These are phyloP conservation scores for Fistulinella staudtii DNA, from an alignment of 1,284 basidiomycete genomes.

Conservation along the genomic window DNA sequence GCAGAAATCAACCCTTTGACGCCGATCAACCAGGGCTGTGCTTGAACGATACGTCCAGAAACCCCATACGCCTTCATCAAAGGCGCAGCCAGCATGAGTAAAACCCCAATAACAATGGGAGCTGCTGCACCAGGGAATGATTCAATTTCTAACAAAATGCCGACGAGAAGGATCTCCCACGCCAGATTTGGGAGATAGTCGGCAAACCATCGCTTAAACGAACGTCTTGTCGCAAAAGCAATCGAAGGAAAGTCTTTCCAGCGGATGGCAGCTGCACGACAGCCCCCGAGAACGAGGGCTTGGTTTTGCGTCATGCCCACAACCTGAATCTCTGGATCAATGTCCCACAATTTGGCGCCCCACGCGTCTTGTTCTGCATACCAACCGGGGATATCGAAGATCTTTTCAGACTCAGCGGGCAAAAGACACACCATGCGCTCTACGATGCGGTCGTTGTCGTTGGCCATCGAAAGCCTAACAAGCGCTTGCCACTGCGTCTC, in stretches of 20 bases:
- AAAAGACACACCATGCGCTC: conserved; percentile 27
- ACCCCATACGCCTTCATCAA: conserved; percentile 15
- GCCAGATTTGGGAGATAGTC: conserved; percentile 6
- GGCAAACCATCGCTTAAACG: conserved; percentile 16
- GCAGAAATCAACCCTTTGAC: conserved; percentile 27
- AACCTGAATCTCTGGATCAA: conserved; percentile 23
- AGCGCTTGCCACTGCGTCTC: conserved; percentile 26
- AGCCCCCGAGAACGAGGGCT: conserved; percentile 27
- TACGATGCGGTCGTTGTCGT: conserved; percentile 25
- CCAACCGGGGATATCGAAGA: conserved; percentile 10
- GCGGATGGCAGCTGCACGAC: conserved; percentile 22
- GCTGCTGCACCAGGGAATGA: not conserved
- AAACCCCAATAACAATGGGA: conserved; percentile 2
- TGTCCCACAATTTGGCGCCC: conserved; percentile 25
- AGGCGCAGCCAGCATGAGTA: conserved; percentile 22
- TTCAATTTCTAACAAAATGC: not conserved
- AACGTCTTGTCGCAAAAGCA: conserved; percentile 16
- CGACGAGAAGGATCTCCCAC: conserved; percentile 5
- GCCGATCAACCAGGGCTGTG: conserved; percentile 27
- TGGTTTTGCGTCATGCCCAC: conserved; percentile 23
- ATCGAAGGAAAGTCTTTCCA: conserved; percentile 27
- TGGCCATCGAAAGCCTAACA: conserved; percentile 26
- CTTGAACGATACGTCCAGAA: conserved; percentile 20
- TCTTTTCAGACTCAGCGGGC: conserved; percentile 6
- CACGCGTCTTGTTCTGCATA: conserved; percentile 21